Percentiles rank a stretch among this genome's conserved stretches.
phyloP scores from a whole-genome alignment of 2,329 filamentous ascomycete species.

The Pseudogymnoascus sp. region DNA sequence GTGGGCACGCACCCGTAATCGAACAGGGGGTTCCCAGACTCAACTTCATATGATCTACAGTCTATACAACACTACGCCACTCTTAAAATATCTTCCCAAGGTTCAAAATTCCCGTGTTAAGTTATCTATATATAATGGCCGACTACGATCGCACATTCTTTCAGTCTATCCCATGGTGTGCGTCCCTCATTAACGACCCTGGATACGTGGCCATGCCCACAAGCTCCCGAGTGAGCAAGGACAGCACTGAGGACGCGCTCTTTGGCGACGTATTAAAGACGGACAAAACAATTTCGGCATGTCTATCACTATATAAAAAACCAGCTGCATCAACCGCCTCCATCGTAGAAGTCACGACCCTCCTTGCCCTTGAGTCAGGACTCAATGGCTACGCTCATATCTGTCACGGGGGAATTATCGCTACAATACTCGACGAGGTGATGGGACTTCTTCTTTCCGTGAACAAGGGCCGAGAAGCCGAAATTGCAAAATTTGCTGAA shows the following conservation, averaged over 20 bases:
- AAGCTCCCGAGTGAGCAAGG: conserved; percentile 10
- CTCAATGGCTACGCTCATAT: conserved; percentile 11
- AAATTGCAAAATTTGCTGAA: background rate
- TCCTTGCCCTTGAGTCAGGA: conserved; percentile 7
- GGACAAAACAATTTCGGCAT: conserved; percentile 5
- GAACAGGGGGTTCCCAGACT: background rate
- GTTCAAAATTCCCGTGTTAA: background rate
- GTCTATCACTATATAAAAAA: conserved; percentile 8
- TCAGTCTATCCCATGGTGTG: conserved; percentile 13
- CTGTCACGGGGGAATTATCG: conserved; percentile 10
- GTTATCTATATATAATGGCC: background rate
- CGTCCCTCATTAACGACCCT: conserved; percentile 9
- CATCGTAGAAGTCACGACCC: background rate
- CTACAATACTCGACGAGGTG: conserved; percentile 10
- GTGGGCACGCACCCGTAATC: background rate
- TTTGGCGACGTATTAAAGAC: conserved; percentile 11
- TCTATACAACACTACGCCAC: background rate
- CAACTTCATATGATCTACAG: background rate
- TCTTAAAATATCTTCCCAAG: background rate
- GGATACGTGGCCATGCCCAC: background rate
- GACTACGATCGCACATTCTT: background rate
- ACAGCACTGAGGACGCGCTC: conserved; percentile 12
- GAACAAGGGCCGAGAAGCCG: conserved; percentile 3
- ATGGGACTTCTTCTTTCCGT: conserved; percentile 11
- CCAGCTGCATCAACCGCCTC: background rate